Conservation (phyloP, 2,329 filamentous ascomycete species). For the Stachybotrys echinatus region DNA sequence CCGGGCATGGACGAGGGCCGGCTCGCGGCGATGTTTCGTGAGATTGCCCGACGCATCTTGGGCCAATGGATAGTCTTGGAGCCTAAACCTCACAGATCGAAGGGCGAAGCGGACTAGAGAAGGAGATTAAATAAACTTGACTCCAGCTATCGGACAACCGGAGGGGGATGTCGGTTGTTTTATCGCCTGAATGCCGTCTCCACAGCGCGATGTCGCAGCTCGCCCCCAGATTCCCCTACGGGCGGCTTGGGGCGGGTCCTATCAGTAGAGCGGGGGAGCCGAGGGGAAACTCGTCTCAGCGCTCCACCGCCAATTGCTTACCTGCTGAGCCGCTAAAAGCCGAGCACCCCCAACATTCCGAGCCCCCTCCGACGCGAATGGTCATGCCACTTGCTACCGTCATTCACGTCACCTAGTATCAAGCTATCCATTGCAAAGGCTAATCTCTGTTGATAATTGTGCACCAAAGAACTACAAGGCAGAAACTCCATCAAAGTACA, state of each 20-base stretch:
- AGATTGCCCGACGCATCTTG: slow-evolving; percentile 42
- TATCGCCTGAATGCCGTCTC: neutral
- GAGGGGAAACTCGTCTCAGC: neutral
- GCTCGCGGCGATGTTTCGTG: slow-evolving; percentile 30
- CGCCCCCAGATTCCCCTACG: neutral
- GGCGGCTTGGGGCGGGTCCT: neutral
- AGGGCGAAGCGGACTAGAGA: neutral
- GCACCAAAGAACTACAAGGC: neutral
- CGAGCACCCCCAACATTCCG: too few relatives aligned
- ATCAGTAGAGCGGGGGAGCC: neutral
- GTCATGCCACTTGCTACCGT: neutral
- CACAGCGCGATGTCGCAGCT: neutral
- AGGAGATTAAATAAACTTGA: neutral
- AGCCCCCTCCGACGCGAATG: too few relatives aligned
- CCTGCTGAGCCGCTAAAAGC: neutral
- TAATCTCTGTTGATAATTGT: neutral
- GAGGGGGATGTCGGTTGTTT: neutral
- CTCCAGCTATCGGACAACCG: neutral
- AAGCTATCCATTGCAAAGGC: neutral
- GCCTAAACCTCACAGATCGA: neutral
- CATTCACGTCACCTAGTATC: too few relatives aligned
- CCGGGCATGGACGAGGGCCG: slow-evolving; percentile 19
- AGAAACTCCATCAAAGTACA: neutral
- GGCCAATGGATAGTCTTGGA: slow-evolving; percentile 2
- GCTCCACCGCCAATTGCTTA: neutral